Percentiles rank a stretch among this genome's conserved stretches.
phyloP scores from a whole-genome alignment of 1,139 yeast species.

The Saccharomyces hybrid region DNA sequence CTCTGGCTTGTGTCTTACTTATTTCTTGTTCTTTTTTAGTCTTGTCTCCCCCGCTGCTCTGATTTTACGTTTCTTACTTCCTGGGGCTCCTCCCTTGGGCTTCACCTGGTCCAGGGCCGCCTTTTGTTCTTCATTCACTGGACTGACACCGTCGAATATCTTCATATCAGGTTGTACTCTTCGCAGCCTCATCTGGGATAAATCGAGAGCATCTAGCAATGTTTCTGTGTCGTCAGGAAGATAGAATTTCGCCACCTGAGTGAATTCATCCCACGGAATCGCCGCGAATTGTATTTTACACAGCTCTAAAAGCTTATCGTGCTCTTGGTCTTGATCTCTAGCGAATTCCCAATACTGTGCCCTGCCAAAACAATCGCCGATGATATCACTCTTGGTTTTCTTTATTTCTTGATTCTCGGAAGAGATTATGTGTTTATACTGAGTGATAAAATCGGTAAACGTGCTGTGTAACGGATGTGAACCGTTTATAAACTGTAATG shows the following conservation, averaged over 20 bases:
- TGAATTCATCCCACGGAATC: constrained; percentile 83
- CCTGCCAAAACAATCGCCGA: constrained; percentile 45
- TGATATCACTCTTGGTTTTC: constrained; percentile 31
- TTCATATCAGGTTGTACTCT: background rate
- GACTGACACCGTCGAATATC: constrained; percentile 2
- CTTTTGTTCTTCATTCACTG: constrained; percentile 3
- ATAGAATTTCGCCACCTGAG: constrained; percentile 45
- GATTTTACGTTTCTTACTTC: constrained; percentile 47
- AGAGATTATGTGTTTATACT: constrained; percentile 38
- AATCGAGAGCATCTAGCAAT: constrained; percentile 56
- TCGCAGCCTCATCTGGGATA: constrained; percentile 18
- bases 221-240: constrained; percentile 59
- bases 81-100: constrained; percentile 11
- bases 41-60: constrained; percentile 64
- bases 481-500: constrained; percentile 60
- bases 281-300: constrained; percentile 56
- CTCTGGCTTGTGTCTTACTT: background rate
- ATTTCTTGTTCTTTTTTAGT: constrained; percentile 30
- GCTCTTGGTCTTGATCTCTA: constrained; percentile 30
- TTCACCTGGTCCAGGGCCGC: constrained; percentile 4
- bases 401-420: constrained; percentile 14
- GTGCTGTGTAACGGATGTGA: constrained; percentile 54
- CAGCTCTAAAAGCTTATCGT: constrained; percentile 32
- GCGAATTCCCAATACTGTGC: constrained; percentile 48
- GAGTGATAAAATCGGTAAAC: constrained; percentile 47